These are phyloP conservation scores for Solanum rostratum DNA, from an alignment of 257 asterid species.

Conservation along the genomic window DNA sequence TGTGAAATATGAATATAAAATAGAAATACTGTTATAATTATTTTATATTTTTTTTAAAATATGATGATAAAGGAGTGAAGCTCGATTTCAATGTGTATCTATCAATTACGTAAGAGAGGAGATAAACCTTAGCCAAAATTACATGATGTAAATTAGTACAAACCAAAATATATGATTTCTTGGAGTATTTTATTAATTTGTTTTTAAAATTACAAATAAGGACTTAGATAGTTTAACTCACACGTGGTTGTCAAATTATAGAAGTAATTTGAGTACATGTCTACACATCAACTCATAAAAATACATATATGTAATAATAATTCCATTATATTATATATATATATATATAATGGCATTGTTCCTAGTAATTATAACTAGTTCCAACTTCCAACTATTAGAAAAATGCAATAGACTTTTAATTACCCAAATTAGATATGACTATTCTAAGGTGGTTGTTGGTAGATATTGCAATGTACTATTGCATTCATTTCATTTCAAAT, in stretches of 20 bases:
- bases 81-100: background rate
- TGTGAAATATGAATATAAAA: background rate
- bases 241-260: background rate
- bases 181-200: background rate
- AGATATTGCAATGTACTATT: background rate
- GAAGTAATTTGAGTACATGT: background rate
- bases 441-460: background rate
- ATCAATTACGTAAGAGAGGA: background rate
- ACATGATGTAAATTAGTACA: background rate
- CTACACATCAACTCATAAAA: background rate
- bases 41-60: background rate
- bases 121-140: background rate
- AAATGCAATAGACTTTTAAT: background rate
- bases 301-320: background rate
- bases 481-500: background rate
- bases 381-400: background rate
- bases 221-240: background rate
- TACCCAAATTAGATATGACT: background rate
- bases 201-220: background rate
- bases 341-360: background rate
- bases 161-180: background rate
- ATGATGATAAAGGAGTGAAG: background rate
- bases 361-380: background rate
- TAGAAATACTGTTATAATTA: background rate
- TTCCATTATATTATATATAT: background rate